A percentile compares a stretch with the other conserved stretches of the same genome.
phyloP scores from a whole-genome alignment of 75 land plant genomes.

The Gnetum montanum region DNA sequence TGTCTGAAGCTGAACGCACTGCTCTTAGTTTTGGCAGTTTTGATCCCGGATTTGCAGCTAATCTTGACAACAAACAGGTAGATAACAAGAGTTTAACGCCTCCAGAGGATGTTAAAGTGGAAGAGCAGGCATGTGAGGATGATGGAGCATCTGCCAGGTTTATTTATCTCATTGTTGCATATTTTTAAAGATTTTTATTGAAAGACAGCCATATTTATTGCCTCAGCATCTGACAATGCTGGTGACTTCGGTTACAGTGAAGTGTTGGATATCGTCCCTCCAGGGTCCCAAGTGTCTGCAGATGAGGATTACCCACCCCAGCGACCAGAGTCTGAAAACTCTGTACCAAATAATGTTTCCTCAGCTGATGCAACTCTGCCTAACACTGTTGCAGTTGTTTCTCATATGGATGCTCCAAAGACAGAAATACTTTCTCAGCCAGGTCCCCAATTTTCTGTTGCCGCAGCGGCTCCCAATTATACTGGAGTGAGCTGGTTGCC shows the following conservation, averaged over 20 bases:
- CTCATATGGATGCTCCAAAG: slow-evolving; percentile 30
- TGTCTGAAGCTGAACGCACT: slow-evolving; percentile 71
- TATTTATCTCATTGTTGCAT: too few species aligned
- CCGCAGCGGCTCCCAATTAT: slow-evolving; percentile 38
- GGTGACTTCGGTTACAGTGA: slow-evolving; percentile 28
- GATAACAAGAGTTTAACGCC: too few species aligned
- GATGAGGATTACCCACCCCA: slow-evolving; percentile 34
- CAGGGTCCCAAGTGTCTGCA: slow-evolving; percentile 31
- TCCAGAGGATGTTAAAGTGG: too few species aligned
- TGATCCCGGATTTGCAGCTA: slow-evolving; percentile 32
- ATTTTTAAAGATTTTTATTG: too few species aligned
- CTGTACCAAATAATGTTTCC: slow-evolving; percentile 24
- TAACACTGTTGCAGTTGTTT: slow-evolving; percentile 5
- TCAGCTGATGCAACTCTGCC: slow-evolving; percentile 14
- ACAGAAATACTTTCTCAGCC: slow-evolving; percentile 19
- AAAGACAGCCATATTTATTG: too few species aligned
- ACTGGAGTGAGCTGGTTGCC: slow-evolving; percentile 47
- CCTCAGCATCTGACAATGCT: slow-evolving; percentile 12
- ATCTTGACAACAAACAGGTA: slow-evolving; percentile 14
- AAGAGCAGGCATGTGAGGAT: too few species aligned
- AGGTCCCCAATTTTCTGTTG: slow-evolving; percentile 34
- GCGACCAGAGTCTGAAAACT: slow-evolving; percentile 15
- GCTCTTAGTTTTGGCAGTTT: slow-evolving; percentile 88
- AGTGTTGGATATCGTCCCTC: too few species aligned
- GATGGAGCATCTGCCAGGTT: too few species aligned